Evolutionary conservation across 805 yeast species (phyloP), one percentile per base, ranked within the genome.

Genomic region (Cyberlindnera saturnus): DNA sequence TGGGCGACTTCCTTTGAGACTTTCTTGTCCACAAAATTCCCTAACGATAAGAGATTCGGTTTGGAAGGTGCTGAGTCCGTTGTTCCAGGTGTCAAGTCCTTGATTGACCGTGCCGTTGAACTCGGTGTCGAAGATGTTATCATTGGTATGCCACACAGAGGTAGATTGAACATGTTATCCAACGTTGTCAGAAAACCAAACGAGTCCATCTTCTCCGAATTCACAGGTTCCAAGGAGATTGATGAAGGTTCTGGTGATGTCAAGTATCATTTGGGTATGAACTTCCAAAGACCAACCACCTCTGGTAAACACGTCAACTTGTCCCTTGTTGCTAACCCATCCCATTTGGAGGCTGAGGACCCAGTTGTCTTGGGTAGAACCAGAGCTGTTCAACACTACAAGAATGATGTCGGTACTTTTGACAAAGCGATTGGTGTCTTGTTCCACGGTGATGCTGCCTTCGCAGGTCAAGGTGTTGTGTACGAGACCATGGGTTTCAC

Each of bases 131-230:
- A 90, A 69, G 98, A 91, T 65, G 82, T 93, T 49, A 95, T 91
- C 59, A 84, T 93, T 58, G 99, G 99, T 73, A 93, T 93, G 98
- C 97, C 99, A 42, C 99, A 93, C 71, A 86, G 99, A 78, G 99
- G 99, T 71, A 83, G 99, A 74, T 76, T 93, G 60, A 93, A 93
- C 69, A 90, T 93, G 83, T 79, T 93, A 69, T 88, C 98, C 47
- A 93, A 93, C 72, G 98, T 93, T 59, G 97, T 93, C 39, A 86
- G 99, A 73, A 93, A 93, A 68, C 98, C 99, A 59, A 90, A 93
- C 65, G 98, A 91, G 73, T 89, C 96, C 40, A 93, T 93, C 63
- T 91, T 93, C 69, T 82, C 95, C 41, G 99, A 93, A 74, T 93
- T 93, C 66, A 77, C 89, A 42, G 99, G 99, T 50, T 82, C 95